Conservation (phyloP, 1,139 yeast genomes). For the Komagataea norvegica region DNA sequence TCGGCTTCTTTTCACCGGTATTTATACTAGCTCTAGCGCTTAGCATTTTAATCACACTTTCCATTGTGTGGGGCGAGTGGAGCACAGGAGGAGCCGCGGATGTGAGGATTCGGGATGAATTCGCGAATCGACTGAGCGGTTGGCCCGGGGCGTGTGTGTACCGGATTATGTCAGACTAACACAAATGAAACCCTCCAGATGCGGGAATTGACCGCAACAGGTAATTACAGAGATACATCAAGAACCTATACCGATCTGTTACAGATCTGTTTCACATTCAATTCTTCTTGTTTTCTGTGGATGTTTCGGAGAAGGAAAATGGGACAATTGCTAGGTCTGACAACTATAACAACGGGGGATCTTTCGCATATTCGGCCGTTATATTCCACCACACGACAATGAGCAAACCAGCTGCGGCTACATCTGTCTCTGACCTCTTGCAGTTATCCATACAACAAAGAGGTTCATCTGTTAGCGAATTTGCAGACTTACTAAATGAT, state of each 20-base stretch:
- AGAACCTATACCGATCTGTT: neutral
- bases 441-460: slow-evolving; percentile 1
- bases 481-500: neutral
- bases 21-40: neutral
- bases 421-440: neutral
- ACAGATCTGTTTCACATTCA: neutral
- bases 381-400: too few relatives aligned
- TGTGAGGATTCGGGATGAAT: neutral
- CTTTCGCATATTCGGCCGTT: too few relatives aligned
- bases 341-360: too few relatives aligned
- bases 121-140: too few relatives aligned
- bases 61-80: slow-evolving; percentile 9
- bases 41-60: too few relatives aligned
- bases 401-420: neutral
- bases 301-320: too few relatives aligned
- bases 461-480: neutral
- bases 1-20: too few relatives aligned
- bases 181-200: neutral
- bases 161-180: neutral
- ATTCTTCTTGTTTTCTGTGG: too few relatives aligned
- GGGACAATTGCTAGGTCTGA: too few relatives aligned
- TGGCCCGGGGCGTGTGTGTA: too few relatives aligned
- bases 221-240: slow-evolving; percentile 11
- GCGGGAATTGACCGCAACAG: neutral
- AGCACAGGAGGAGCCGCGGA: slow-evolving; percentile 2